Evolutionary conservation across 2,329 filamentous ascomycete species (phyloP).

Genomic region (Epichloe coenophiala): DNA sequence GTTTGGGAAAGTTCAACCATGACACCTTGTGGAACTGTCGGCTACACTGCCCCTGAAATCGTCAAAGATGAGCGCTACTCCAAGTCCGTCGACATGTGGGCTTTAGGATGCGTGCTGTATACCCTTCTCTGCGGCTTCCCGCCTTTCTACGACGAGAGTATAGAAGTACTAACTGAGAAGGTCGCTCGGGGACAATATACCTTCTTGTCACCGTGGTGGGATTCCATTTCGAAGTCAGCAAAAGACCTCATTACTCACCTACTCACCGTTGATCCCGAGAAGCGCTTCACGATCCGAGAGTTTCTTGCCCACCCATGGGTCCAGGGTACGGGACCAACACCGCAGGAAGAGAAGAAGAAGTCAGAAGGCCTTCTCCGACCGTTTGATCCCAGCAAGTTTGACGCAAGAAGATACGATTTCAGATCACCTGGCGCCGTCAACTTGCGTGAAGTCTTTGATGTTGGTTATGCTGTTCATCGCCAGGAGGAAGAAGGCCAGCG

Average conservation of each 20-base stretch:
- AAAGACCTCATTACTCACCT: constrained; percentile 91
- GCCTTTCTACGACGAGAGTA: constrained; percentile 96
- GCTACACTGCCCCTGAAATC: constrained; percentile 95
- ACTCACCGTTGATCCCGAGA: constrained; percentile 85
- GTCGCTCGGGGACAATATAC: constrained; percentile 94
- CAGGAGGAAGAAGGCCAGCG: constrained; percentile 94
- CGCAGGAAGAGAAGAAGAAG: constrained; percentile 45
- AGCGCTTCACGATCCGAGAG: constrained; percentile 84
- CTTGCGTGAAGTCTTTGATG: constrained; percentile 91
- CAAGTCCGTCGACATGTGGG: constrained; percentile 99
- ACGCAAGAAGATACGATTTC: constrained; percentile 72
- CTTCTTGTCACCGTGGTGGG: constrained; percentile 98
- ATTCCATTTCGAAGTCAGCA: constrained; percentile 89
- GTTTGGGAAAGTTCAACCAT: constrained; percentile 98
- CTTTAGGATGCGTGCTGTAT: constrained; percentile 89
- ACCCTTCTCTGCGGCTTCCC: constrained; percentile 95
- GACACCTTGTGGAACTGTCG: constrained; percentile 97
- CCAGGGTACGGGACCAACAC: constrained; percentile 45
- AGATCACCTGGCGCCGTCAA: constrained; percentile 90
- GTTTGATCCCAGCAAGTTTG: constrained; percentile 41
- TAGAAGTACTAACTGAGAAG: constrained; percentile 93
- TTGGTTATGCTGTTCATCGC: constrained; percentile 92
- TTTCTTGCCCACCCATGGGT: constrained; percentile 97
- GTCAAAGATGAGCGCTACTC: constrained; percentile 98
- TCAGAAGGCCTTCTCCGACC: constrained; percentile 31